Evolutionary conservation across 495 filamentous ascomycete genomes (phyloP), one percentile per base, ranked within the genome.

Genomic region (Glutinoglossum americanum): DNA sequence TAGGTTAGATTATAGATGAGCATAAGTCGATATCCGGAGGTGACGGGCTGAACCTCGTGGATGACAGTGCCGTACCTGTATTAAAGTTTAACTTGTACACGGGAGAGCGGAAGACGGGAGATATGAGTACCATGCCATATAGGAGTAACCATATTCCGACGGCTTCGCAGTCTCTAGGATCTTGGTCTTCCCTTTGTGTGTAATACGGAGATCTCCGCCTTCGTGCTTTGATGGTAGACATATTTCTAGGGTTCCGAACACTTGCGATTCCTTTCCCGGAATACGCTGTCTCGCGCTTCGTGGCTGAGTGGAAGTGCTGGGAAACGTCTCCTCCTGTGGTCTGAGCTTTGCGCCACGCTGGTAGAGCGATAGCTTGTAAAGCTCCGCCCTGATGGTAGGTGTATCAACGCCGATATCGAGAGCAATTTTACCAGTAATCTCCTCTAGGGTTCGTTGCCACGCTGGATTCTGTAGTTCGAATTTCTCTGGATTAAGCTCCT

Each of bases 161-260:
- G 6, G 2, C 26, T 27, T 27, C 5, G 11, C 49, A 8, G 49
- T 28, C 0, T 71, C 51, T 37, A 76, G 70, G 3, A 59, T 59
- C 26, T 67, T 64, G 21, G 60, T 64, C 27, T 70, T 25, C n/a
- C 61, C 66, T 30, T 62, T 59, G 63, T 76, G 74, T 19, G 61
- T 66, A 25, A 75, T 60, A 10, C 70, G 58, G 10, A 82, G 68
- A 26, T 72, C 70, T 0, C 79, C 37, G 77, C 25, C 77, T 78
- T 28, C 68, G 61, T 80, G 74, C 23, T 66, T 59, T 0, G 75
- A 79, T 0, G 79, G 77, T 1, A 81, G 68, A 56, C 65, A 71
- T 33, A 81, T 67, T 33, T 76, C 73, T 19, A 80, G 64, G 0
- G 77, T 80, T 21, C 69, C 77, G 61, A 81, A 79, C 72, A 80